Evolutionary conservation across 2,329 filamentous ascomycete species (phyloP).

Genomic region (Trichoderma endophyticum): DNA sequence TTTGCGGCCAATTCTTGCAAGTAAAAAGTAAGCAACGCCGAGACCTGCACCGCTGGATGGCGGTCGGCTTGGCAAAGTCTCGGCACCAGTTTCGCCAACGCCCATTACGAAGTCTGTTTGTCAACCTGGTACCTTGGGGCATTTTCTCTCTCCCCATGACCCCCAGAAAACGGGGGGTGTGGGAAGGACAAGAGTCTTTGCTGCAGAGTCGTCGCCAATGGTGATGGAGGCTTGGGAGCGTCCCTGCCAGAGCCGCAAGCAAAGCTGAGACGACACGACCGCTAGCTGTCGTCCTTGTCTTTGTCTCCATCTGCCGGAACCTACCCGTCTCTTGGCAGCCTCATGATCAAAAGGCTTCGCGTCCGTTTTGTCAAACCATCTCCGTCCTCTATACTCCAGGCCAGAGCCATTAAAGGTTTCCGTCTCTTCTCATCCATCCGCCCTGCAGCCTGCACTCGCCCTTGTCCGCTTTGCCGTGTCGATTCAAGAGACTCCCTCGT

Average conservation of each 20-base stretch:
- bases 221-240: constrained; percentile 7
- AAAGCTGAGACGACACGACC: constrained; percentile 3
- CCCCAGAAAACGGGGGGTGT: background rate
- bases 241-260: background rate
- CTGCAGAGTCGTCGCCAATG: background rate
- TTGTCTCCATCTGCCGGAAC: background rate
- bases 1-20: background rate
- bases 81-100: constrained; percentile 18
- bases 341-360: constrained; percentile 5
- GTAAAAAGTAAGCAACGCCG: constrained; percentile 18
- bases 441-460: constrained; percentile 2
- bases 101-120: constrained; percentile 9
- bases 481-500: background rate
- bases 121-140: background rate
- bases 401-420: background rate
- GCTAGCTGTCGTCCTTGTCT: background rate
- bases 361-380: background rate
- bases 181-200: background rate
- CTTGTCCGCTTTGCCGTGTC: background rate
- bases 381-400: background rate
- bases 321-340: constrained; percentile 10
- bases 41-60: constrained; percentile 19
- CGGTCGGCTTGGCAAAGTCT: constrained; percentile 20
- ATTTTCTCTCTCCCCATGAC: background rate
- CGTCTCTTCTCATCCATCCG: background rate